Base-by-base conservation (phyloP, 306 rosid species). In the Vachellia collinsii region DNA sequence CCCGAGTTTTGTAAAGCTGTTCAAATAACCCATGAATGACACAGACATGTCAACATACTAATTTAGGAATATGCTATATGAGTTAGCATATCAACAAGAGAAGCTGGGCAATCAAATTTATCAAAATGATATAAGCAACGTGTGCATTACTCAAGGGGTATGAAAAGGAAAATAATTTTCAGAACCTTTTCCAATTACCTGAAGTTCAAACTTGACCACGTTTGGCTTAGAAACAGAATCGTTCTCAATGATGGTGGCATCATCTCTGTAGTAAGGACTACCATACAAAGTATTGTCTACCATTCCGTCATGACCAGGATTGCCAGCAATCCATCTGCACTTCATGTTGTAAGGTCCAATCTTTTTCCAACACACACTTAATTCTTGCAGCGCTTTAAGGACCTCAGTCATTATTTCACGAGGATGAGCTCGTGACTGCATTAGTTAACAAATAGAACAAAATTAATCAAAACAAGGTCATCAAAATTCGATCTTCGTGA, bases 351-450 rank as follows among this genome's bases (percentile, higher is more conserved):
- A 95, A 80, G 87, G 96, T 5, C 99, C 99, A 56, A 95, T 93
- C 87, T 93, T 95, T 88, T 95, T 95, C 99, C 99, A 95, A 75
- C 93, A 80, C 74, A 95, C 99, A 77, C 75, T 91, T 70, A 95
- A 83, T 82, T 87, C 99, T 93, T 93, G 97, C 81, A 95, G 81
- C 66, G 97, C 99, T 86, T 87, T 91, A 50, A 95, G 97, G 80
- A 95, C 99, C 88, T 93, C 97, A 0, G 92, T 85, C 99, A 95
- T 95, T 89, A 95, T 95, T 80, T 93, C 98, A 56, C 98, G 97
- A 63, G 99, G 99, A 76, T 90, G 93, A 48, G 97, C 97, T 74
- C 92, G 87, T 29, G 97, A 91, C 99, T 94, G 70, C 65, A 59
- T 84, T 54, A 79, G 54, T 78, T 70, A 51, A 74, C 68, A 62